Evolutionary conservation across 139 green algal genomes (phyloP), one percentile per base, ranked within the genome.

Genomic region (Haematococcus sp.): DNA sequence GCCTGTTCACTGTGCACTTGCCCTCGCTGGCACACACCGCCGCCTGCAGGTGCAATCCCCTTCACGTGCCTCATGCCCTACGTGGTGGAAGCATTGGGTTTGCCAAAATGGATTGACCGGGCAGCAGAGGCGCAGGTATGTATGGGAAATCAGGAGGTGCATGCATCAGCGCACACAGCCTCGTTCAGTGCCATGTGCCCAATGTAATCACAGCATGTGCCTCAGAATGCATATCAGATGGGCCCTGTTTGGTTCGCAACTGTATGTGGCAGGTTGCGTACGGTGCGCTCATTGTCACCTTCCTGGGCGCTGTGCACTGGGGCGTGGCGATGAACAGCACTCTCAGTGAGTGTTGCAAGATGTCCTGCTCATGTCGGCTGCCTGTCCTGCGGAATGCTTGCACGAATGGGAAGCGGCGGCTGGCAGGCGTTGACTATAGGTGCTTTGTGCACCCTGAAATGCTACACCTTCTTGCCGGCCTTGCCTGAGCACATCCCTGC

Each of bases 291-390:
- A 97, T 98, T 34, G 80, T 92, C 2, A 89, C 88, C 16, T 97
- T 98, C 69, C 73, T 98, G n/a, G 93, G 93, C 20, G 93, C 88
- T 3, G 87, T 96, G 22, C 93, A 98, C 74, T 98, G 93, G 92
- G 92, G 91, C n/a, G 34, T 94, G 4, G 92, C 92, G 32, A 92
- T 95, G 86, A 75, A 56, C 13, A 86, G 76, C 69, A 79, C 72
- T 3, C 7, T 61, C 23, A 51, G 60, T 77, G 63, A 72, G 71
- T 70, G 27, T 32, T 23, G 40, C 22, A 28, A n/a, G 28, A 65
- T 4, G 23, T 22, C 9, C 30, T 58, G 5, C 15, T 40, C 23
- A 34, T 40, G 40, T 11, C 56, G 30, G n/a, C 3, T 31, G 25
- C 44, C 23, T 55, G 22, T 34, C 27, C 27, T 54, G 63, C 31